Percentiles rank a stretch among this genome's conserved stretches.
These are phyloP conservation scores for Scenedesmus sp. DNA, from an alignment of 163 green algal genomes.

Conservation along the genomic window DNA sequence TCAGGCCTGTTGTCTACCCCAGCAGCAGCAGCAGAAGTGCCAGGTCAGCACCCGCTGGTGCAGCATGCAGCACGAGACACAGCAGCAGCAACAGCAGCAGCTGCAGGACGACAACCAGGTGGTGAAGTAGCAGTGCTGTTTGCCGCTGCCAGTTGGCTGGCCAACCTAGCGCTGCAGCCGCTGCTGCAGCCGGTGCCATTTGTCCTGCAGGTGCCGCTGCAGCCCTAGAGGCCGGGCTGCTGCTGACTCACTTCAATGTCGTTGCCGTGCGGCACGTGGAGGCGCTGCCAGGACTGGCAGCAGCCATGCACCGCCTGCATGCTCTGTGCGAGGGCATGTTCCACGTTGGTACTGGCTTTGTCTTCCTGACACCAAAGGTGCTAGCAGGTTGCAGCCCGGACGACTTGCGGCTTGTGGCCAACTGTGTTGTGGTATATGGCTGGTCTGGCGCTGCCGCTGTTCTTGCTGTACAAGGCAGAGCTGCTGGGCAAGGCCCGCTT, in stretches of 20 bases:
- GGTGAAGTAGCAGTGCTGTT: not conserved
- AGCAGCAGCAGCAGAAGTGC: too few relatives aligned
- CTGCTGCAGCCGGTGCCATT: not conserved
- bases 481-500: not conserved
- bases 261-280: not conserved
- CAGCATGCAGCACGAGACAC: too few relatives aligned
- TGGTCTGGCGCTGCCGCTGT: not conserved
- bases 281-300: not conserved
- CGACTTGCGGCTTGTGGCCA: not conserved
- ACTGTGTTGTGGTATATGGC: not conserved
- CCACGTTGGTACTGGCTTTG: not conserved
- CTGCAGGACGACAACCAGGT: not conserved
- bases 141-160: not conserved
- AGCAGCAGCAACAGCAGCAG: not conserved
- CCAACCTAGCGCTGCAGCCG: not conserved
- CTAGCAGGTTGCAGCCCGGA: not conserved
- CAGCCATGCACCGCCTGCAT: not conserved
- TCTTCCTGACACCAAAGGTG: not conserved
- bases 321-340: not conserved
- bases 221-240: not conserved
- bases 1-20: not conserved
- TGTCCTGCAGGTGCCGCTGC: not conserved
- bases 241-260: not conserved
- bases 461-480: not conserved
- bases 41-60: too few relatives aligned